These are phyloP conservation scores for Blastocystis hominis DNA, from an alignment of 352 stramenopile species.

Conservation along the genomic window DNA sequence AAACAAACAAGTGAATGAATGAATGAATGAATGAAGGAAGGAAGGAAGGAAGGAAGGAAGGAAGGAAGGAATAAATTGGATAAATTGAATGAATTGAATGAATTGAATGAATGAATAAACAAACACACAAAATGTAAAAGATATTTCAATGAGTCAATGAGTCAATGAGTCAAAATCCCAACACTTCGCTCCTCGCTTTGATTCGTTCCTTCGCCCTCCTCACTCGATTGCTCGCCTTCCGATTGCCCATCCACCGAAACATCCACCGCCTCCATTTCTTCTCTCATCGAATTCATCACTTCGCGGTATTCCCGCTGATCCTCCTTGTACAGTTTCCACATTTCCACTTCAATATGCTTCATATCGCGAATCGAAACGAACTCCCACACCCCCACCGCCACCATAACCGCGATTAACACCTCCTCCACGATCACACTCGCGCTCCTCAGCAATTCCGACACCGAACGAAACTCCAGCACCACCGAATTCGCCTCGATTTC, in stretches of 20 bases:
- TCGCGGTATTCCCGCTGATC: neutral
- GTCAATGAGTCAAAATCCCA: neutral
- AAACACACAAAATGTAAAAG: neutral
- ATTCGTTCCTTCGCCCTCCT: neutral
- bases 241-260: too few relatives aligned
- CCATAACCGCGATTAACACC: neutral
- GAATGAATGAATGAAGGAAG: neutral
- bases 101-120: neutral
- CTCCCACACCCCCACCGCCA: neutral
- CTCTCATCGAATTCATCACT: neutral
- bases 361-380: neutral
- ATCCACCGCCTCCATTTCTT: neutral
- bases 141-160: neutral
- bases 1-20: neutral
- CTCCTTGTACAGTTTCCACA: constrained; percentile 28
- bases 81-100: neutral
- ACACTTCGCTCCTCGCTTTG: neutral
- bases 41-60: neutral
- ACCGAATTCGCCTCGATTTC: neutral
- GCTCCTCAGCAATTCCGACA: neutral
- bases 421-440: neutral
- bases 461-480: neutral
- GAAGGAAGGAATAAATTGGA: neutral
- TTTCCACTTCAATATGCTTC: neutral
- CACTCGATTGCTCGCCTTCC: neutral